Conservation (phyloP, 768 basidiomycete genomes). For the Trametes meyenii region DNA sequence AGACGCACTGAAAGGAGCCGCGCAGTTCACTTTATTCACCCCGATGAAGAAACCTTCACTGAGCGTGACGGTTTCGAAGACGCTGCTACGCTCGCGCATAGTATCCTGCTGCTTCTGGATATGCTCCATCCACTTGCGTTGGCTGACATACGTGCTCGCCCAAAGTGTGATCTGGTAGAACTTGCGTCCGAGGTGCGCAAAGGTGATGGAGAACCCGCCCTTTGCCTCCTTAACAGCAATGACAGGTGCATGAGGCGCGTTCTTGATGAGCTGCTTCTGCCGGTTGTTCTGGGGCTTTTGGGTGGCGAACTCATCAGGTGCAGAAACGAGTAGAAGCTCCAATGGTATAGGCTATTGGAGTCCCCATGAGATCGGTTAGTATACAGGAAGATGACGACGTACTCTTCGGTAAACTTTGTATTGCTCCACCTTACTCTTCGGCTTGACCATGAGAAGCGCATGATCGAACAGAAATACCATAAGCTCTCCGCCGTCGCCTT, state of each 20-base stretch:
- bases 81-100: conserved; percentile 79
- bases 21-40: conserved; percentile 89
- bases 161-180: conserved; percentile 91
- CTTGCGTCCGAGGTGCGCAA: conserved; percentile 91
- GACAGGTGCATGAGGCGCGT: conserved; percentile 47
- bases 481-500: conserved; percentile 83
- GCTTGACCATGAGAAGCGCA: conserved; percentile 90
- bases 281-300: conserved; percentile 28
- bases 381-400: conserved; percentile 34
- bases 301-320: conserved; percentile 64
- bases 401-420: conserved; percentile 93
- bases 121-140: conserved; percentile 93
- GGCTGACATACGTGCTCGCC: conserved; percentile 81
- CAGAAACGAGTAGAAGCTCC: conserved; percentile 83
- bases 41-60: conserved; percentile 89
- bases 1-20: conserved; percentile 81
- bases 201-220: conserved; percentile 89
- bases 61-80: conserved; percentile 84
- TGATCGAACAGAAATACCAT: conserved; percentile 97
- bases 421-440: conserved; percentile 91
- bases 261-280: conserved; percentile 40
- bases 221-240: conserved; percentile 65
- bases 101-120: conserved; percentile 89
- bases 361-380: conserved; percentile 1
- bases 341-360: conserved; percentile 85